Evolutionary conservation across 208 protist genomes (phyloP).

Genomic region (Entamoeba moshkovskii): DNA sequence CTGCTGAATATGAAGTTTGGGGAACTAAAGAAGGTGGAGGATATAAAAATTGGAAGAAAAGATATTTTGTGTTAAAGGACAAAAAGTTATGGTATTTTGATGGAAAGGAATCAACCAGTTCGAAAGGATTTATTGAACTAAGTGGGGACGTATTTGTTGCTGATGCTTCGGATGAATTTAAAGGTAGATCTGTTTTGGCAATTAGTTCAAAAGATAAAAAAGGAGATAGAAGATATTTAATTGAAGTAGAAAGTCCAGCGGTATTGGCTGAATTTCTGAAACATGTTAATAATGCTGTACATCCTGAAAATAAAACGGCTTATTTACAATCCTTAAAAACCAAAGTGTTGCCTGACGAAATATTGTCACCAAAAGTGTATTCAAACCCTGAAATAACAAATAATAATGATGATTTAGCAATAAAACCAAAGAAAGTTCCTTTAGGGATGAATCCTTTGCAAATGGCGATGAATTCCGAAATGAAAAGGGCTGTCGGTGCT

Average conservation of each 20-base stretch:
- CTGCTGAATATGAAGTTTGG: not conserved
- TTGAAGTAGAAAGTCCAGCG: not conserved
- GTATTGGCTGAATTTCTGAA: not conserved
- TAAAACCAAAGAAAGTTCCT: not conserved
- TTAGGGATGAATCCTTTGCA: not conserved
- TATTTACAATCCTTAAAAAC: not conserved
- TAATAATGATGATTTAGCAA: not conserved
- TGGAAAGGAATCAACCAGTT: not conserved
- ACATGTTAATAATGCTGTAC: not conserved
- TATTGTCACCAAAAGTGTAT: not conserved
- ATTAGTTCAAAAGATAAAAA: not conserved
- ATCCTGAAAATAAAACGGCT: not conserved
- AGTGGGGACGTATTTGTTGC: not conserved
- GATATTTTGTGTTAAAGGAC: not conserved
- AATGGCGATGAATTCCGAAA: not conserved
- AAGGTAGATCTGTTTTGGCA: not conserved
- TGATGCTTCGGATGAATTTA: not conserved
- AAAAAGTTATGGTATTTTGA: not conserved
- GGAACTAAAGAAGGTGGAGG: not conserved
- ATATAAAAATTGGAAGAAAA: not conserved
- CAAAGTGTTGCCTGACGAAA: not conserved
- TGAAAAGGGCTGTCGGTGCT: not conserved
- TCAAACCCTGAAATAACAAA: not conserved
- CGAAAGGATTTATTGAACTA: not conserved
- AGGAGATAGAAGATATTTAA: not conserved